These are phyloP conservation scores for Solanum sejunctum DNA, from an alignment of 257 asterid genomes.

Conservation along the genomic window DNA sequence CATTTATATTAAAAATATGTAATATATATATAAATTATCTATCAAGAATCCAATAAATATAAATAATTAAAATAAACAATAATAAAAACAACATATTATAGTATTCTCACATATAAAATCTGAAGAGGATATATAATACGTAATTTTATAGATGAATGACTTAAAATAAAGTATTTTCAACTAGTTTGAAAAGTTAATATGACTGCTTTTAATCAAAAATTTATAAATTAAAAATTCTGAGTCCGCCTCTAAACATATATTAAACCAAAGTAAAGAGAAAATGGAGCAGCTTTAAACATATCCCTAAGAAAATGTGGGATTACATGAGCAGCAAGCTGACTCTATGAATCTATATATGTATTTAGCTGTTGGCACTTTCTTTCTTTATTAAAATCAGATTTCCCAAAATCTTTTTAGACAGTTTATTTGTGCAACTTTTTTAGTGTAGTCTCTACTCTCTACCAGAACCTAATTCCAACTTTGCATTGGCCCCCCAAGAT, in stretches of 20 bases:
- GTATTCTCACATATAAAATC: no score
- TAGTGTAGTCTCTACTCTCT: conserved; percentile 7
- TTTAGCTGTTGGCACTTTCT: conserved; percentile 12
- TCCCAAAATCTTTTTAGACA: neutral
- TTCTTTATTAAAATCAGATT: neutral
- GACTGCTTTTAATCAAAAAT: no score
- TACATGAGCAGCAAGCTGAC: conserved; percentile 31
- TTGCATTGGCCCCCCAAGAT: neutral
- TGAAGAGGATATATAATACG: no score
- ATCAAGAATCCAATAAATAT: no score
- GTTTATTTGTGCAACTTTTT: conserved; percentile 8
- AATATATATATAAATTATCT: no score
- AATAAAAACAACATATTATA: no score
- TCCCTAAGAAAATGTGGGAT: conserved; percentile 15
- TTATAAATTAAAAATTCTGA: no score
- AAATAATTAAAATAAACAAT: no score
- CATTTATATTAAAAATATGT: no score
- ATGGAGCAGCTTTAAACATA: conserved; percentile 57
- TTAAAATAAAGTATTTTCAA: no score
- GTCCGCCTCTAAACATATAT: neutral
- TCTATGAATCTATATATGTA: conserved; percentile 7
- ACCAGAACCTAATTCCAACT: neutral
- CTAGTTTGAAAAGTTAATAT: no score
- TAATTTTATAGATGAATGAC: no score
- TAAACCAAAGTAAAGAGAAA: neutral